phyloP scores from a whole-genome alignment of 202 grass and related monocot genomes.

The Cymbopogon flexuosus region DNA sequence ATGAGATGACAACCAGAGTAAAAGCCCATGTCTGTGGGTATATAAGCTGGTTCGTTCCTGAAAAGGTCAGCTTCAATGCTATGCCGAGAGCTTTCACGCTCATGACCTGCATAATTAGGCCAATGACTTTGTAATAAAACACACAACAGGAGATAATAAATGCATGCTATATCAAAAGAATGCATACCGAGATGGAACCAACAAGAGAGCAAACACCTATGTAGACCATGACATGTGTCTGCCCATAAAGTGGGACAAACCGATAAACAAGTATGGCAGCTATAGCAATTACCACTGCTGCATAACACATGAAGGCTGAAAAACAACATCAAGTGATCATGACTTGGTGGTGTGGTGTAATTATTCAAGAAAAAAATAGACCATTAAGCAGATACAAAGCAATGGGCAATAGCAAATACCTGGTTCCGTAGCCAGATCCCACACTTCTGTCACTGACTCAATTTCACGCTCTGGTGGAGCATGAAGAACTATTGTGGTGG shows the following conservation, averaged over 20 bases:
- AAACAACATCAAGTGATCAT: constrained; percentile 28
- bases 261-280: constrained; percentile 53
- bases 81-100: constrained; percentile 83
- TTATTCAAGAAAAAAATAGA: neutral
- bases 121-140: neutral
- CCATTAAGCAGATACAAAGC: constrained; percentile 5
- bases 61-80: constrained; percentile 82
- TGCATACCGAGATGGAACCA: constrained; percentile 71
- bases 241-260: constrained; percentile 68
- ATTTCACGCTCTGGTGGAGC: constrained; percentile 69
- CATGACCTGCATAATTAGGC: constrained; percentile 58
- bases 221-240: constrained; percentile 82
- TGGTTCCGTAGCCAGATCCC: constrained; percentile 78
- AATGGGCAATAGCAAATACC: constrained; percentile 39
- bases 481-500: constrained; percentile 74
- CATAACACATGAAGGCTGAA: constrained; percentile 69
- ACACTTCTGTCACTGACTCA: constrained; percentile 68
- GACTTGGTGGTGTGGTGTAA: neutral
- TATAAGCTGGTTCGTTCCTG: constrained; percentile 62
- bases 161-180: neutral
- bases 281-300: constrained; percentile 45
- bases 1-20: constrained; percentile 51
- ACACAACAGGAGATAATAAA: constrained; percentile 1
- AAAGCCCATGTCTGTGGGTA: constrained; percentile 75
- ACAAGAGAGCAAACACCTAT: constrained; percentile 88